phyloP scores from a whole-genome alignment of 768 basidiomycete species.

The Gautieria morchelliformis region DNA sequence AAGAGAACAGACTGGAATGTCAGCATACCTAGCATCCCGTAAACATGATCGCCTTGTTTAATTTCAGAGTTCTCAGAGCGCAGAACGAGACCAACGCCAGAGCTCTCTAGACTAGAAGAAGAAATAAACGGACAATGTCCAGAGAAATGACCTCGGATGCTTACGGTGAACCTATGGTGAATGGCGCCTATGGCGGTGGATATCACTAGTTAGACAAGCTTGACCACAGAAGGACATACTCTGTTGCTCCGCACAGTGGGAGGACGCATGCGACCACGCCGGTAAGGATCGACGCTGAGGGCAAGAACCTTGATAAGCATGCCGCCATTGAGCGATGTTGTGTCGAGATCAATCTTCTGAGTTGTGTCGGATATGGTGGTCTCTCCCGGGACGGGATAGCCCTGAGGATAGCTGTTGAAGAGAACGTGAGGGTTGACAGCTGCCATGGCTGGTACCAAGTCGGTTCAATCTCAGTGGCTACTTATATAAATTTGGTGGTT shows the following conservation, averaged over 20 bases:
- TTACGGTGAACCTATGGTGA: slow-evolving; percentile 20
- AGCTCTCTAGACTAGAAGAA: slow-evolving; percentile 18
- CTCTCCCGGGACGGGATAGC: slow-evolving; percentile 22
- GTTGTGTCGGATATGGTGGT: slow-evolving; percentile 36
- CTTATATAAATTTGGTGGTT: too few relatives aligned
- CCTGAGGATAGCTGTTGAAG: background rate
- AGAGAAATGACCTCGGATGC: background rate
- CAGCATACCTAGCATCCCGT: slow-evolving; percentile 21
- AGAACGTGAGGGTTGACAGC: background rate
- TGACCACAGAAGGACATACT: background rate
- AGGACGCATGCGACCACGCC: slow-evolving; percentile 30
- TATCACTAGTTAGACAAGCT: background rate
- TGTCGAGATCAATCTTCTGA: slow-evolving; percentile 41
- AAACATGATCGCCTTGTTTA: slow-evolving; percentile 32
- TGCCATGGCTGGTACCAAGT: background rate
- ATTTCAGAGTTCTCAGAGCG: slow-evolving; percentile 29
- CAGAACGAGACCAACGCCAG: slow-evolving; percentile 36
- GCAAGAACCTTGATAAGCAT: slow-evolving; percentile 42
- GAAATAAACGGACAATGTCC: background rate
- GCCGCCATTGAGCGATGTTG: slow-evolving; percentile 35
- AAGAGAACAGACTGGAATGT: background rate
- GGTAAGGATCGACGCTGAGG: slow-evolving; percentile 37
- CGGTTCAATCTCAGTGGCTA: too few relatives aligned
- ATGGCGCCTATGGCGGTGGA: slow-evolving; percentile 6
- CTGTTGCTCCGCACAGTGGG: background rate